Base-by-base conservation (phyloP, 306 rosid genomes). In the Crotalaria pallida region DNA sequence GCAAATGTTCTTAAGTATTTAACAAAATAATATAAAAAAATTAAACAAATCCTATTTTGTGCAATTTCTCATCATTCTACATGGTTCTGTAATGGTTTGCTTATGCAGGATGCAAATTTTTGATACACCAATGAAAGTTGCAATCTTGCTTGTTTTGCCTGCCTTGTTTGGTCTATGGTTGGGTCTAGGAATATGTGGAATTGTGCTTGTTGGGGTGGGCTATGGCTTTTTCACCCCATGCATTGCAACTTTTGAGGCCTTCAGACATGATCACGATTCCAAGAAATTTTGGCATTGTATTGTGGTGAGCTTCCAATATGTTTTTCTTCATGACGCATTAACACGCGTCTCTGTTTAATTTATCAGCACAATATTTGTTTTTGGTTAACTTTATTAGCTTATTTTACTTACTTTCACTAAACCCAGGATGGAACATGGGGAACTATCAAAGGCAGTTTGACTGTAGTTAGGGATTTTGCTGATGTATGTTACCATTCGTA, bases 161-260 rank as follows among this genome's bases (percentile, higher is more conserved):
- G 88, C 72, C 3, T 84, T 91, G 29, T 87, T 91, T 84, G 88
- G 83, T n/a, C 67, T 91, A 33, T 91, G 97, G 97, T 75, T 91
- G 89, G 93, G 88, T 65, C 81, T 91, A 33, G 85, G 96, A 79
- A 79, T 87, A 68, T 87, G 69, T 64, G 97, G 89, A 74, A 91
- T 89, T 66, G 83, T 82, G 75, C 86, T 91, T 73, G 85, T 87
- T 60, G 97, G 87, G 15, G 61, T 85, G 43, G 97, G 96, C 52
- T 88, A 91, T 84, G 97, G 97, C 10, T 87, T 88, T 53, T 85
- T 88, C 24, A 84, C 97, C 16, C 97, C 97, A 26, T 91, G 92
- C 89, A 87, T 91, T 74, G 82, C 97, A 50, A 85, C 93, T 45
- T 91, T 91, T 68, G 97, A 91, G 85, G 96, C 97, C 75, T 88